Evolutionary conservation across 805 yeast genomes (phyloP).

Genomic region (Kazachstania taianensis): DNA sequence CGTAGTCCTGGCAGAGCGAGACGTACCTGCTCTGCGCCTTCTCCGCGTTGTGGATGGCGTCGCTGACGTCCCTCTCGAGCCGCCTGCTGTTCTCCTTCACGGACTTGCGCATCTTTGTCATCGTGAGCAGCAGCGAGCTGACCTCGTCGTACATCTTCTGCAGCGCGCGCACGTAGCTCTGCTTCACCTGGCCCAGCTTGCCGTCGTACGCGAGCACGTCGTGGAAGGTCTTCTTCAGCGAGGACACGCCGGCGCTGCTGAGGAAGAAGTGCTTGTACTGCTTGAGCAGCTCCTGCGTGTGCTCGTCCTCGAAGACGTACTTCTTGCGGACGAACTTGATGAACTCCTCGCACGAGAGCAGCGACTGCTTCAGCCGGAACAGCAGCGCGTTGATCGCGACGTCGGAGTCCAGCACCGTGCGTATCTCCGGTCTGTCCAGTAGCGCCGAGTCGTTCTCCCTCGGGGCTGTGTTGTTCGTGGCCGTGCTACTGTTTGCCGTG

Average conservation of each 20-base stretch:
- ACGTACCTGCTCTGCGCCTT: slow-evolving; percentile 76
- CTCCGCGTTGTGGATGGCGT: slow-evolving; percentile 74
- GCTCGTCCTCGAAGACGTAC: slow-evolving; percentile 69
- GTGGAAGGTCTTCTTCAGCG: slow-evolving; percentile 58
- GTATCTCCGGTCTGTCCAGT: slow-evolving; percentile 42
- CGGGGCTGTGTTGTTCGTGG: neutral
- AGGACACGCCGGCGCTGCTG: slow-evolving; percentile 21
- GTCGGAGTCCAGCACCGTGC: slow-evolving; percentile 52
- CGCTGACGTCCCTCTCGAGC: slow-evolving; percentile 75
- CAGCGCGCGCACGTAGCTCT: slow-evolving; percentile 67
- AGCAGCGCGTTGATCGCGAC: slow-evolving; percentile 66
- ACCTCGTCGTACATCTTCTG: slow-evolving; percentile 82
- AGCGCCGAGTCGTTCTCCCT: slow-evolving; percentile 10
- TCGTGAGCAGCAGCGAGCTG: slow-evolving; percentile 54
- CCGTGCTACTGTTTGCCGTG: neutral
- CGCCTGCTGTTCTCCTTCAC: slow-evolving; percentile 74
- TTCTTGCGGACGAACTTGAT: slow-evolving; percentile 68
- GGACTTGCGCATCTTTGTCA: slow-evolving; percentile 62
- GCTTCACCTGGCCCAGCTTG: slow-evolving; percentile 57
- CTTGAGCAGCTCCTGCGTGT: slow-evolving; percentile 63
- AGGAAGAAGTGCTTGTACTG: slow-evolving; percentile 41
- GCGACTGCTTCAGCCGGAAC: slow-evolving; percentile 64
- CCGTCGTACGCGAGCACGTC: slow-evolving; percentile 71
- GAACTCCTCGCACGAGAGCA: slow-evolving; percentile 78
- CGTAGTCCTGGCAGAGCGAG: slow-evolving; percentile 77